These are phyloP conservation scores for Gaertneriomyces semiglobifer DNA, from an alignment of 192 early-diverging fungal species.

Conservation along the genomic window DNA sequence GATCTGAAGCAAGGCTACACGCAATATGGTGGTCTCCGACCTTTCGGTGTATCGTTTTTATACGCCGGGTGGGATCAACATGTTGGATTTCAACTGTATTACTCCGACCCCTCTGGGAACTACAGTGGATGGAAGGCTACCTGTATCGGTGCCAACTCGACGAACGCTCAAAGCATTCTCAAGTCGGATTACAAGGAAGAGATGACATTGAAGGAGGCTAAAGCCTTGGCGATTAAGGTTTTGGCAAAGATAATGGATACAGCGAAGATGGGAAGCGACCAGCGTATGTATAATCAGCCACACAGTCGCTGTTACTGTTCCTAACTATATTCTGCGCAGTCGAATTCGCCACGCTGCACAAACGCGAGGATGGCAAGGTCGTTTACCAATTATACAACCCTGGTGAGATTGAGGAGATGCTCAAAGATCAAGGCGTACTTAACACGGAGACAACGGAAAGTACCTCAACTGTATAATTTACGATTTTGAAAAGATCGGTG, in stretches of 20 bases:
- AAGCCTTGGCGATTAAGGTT: constrained; percentile 86
- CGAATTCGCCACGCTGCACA: constrained; percentile 84
- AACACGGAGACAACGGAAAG: constrained; percentile 1
- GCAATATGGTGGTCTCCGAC: constrained; percentile 93
- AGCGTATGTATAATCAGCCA: constrained; percentile 59
- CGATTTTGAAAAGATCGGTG: not conserved
- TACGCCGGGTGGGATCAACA: constrained; percentile 91
- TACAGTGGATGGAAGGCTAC: constrained; percentile 99
- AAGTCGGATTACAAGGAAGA: constrained; percentile 98
- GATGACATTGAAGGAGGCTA: constrained; percentile 81
- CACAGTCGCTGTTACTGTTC: not conserved
- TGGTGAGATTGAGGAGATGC: constrained; percentile 75
- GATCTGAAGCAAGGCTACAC: constrained; percentile 99
- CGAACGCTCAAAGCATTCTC: constrained; percentile 85
- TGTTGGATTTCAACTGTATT: constrained; percentile 94
- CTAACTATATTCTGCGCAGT: constrained; percentile 42
- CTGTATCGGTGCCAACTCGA: constrained; percentile 93
- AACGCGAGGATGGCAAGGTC: constrained; percentile 53
- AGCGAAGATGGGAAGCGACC: constrained; percentile 85
- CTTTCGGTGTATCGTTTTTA: constrained; percentile 97
- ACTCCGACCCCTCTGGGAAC: constrained; percentile 98
- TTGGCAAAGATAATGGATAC: constrained; percentile 97
- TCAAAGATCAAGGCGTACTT: constrained; percentile 61
- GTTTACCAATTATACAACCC: constrained; percentile 68
- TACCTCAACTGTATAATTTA: not conserved